phyloP scores from a whole-genome alignment of 73 alveolate species.

The Tetrahymena thermophila region DNA sequence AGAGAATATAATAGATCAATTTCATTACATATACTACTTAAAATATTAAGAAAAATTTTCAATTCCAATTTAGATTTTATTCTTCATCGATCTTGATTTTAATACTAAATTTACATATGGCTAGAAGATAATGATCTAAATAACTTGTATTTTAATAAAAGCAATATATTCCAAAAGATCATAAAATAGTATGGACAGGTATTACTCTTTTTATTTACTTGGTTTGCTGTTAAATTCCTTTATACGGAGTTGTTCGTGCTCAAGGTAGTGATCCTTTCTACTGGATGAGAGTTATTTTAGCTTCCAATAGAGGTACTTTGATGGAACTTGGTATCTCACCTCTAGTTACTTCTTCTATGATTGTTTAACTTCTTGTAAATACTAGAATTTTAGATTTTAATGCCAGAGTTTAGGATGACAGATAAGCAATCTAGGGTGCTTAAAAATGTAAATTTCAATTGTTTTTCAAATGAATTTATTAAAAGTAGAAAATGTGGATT shows the following conservation, averaged over 20 bases:
- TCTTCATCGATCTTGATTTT: neutral
- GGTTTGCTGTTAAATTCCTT: slow-evolving; percentile 99
- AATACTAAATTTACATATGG: neutral
- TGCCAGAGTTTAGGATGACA: slow-evolving; percentile 28
- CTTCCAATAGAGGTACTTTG: slow-evolving; percentile 99
- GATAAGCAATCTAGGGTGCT: slow-evolving; percentile 28
- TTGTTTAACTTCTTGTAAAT: slow-evolving; percentile 13
- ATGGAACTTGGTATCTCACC: slow-evolving; percentile 99
- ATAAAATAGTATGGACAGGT: slow-evolving; percentile 80
- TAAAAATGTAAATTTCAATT: slow-evolving; percentile 17
- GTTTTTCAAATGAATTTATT: neutral
- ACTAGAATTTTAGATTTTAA: slow-evolving; percentile 33
- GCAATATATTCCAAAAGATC: neutral
- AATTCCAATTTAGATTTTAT: neutral
- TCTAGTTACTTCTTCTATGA: slow-evolving; percentile 75
- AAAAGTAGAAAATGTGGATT: neutral
- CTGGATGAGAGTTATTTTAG: slow-evolving; percentile 99
- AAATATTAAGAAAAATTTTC: too few relatives aligned
- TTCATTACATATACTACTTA: neutral
- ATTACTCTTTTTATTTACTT: slow-evolving; percentile 96
- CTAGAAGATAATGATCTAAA: neutral
- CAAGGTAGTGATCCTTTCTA: slow-evolving; percentile 97
- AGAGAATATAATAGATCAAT: neutral
- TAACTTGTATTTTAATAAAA: neutral
- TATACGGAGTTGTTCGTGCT: slow-evolving; percentile 88